Conservation (phyloP, 768 basidiomycete species). For the Daedaleopsis nitida region DNA sequence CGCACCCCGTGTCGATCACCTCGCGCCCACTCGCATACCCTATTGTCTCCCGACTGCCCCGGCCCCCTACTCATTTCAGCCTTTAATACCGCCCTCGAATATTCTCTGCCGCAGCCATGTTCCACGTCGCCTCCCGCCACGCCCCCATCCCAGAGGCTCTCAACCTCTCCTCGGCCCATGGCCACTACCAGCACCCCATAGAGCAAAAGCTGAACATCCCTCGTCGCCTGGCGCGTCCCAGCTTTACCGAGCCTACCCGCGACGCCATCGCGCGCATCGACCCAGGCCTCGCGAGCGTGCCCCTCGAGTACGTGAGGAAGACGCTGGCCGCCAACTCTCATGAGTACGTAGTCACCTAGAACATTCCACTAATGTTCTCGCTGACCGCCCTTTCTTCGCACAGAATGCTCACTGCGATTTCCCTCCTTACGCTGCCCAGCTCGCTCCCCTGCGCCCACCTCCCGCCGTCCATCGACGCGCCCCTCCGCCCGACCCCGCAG, state of each 20-base stretch:
- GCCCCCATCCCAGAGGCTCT: conserved; percentile 23
- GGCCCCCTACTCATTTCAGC: conserved; percentile 17
- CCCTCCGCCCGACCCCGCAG: conserved; percentile 27
- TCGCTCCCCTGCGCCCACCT: conserved; percentile 31
- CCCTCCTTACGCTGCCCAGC: conserved; percentile 27
- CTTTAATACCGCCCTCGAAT: conserved; percentile 4
- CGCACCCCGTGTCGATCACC: conserved; percentile 23
- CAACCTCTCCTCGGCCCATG: conserved; percentile 25
- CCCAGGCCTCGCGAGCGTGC: conserved; percentile 53
- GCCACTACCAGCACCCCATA: conserved; percentile 17
- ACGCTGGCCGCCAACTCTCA: conserved; percentile 29
- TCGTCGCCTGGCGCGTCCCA: conserved; percentile 69
- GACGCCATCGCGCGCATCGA: conserved; percentile 58
- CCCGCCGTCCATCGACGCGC: conserved; percentile 28
- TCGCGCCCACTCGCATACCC: conserved; percentile 15
- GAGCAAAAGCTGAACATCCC: conserved; percentile 63
- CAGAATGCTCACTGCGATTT: conserved; percentile 30
- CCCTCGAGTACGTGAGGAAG: conserved; percentile 66
- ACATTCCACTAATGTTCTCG: not conserved
- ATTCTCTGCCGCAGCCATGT: conserved; percentile 21
- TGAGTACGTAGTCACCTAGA: conserved; percentile 21
- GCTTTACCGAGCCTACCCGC: conserved; percentile 60
- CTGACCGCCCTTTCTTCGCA: not conserved
- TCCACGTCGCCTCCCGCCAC: conserved; percentile 33
- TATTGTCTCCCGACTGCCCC: conserved; percentile 16